Evolutionary conservation across 768 basidiomycete genomes (phyloP), one percentile per base, ranked within the genome.

Genomic region (Amyloporia xantha): DNA sequence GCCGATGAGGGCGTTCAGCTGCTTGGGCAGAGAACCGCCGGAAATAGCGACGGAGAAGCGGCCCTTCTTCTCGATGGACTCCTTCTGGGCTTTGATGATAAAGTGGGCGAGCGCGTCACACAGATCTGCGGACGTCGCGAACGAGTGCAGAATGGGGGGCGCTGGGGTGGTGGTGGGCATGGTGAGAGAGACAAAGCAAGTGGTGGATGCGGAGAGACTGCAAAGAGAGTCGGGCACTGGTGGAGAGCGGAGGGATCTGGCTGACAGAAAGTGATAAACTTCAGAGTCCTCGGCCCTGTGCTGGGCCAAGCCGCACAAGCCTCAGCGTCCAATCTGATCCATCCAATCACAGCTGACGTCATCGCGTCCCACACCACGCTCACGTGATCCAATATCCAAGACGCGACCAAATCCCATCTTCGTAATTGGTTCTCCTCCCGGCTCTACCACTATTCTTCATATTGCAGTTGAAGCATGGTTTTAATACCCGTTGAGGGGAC

Each of bases 31-130:
- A 1, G 87, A 90, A 6, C 96, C 95, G 10, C 96, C 96, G 3
- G 92, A 95, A 60, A 98, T 72, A 49, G 96, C 96, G 62, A 99
- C 62, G 47, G 91, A 87, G 74, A 99, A 99, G 52, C 78, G 79
- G 62, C 85, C 88, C 68, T 91, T 84, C 70, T 88, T 92, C 63
- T 82, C 80, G 61, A 98, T 74, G 33, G 94, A 79, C 21, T 97
- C 91, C 53, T 78, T 86, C 72, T 98, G 95, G 0, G 88, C 89
- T 54, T 86, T 88, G 57, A 87, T 54, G 46, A 97, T 78, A 65
- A 94, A 98, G 41, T 75, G 66, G 0, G 93, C 87, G 57, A 99
- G 82, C 0, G 81, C 75, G 1, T 70, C 57, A 30, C 78, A 71
- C 56, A 99, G 78, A 3, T 69, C 68, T 40, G 75, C 70, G 5